Percentiles rank a stretch among this genome's conserved stretches.
These are phyloP conservation scores for Linanthus parryae DNA, from an alignment of 148 eudicot species.

Conservation along the genomic window DNA sequence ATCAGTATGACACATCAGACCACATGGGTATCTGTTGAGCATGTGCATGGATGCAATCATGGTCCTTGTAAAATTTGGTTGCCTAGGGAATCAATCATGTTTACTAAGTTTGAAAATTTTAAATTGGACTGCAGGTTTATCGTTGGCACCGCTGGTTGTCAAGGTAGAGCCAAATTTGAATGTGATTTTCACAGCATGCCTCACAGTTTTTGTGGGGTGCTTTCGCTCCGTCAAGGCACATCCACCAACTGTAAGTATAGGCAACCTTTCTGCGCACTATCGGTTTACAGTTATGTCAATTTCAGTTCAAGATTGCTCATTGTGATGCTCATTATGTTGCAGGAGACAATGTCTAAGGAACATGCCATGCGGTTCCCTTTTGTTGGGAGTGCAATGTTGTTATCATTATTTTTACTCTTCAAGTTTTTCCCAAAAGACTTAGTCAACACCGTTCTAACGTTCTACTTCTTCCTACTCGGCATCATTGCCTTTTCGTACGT, in stretches of 20 bases:
- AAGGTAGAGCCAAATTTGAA: constrained; percentile 89
- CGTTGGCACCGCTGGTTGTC: constrained; percentile 81
- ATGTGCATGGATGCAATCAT: no score
- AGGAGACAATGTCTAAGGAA: constrained; percentile 98
- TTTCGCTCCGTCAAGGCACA: constrained; percentile 94
- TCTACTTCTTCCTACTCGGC: constrained; percentile 91
- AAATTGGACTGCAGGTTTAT: constrained; percentile 56
- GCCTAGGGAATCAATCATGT: neutral
- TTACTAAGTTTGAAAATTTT: constrained; percentile 1
- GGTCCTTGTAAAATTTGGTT: neutral
- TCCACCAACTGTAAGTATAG: constrained; percentile 81
- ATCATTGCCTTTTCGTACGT: constrained; percentile 91
- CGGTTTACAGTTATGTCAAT: no score
- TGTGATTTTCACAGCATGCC: constrained; percentile 91
- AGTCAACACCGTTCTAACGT: constrained; percentile 89
- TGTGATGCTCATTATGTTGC: constrained; percentile 19
- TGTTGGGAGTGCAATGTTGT: constrained; percentile 94
- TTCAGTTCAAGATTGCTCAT: neutral
- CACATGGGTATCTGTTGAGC: neutral
- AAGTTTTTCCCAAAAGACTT: constrained; percentile 92
- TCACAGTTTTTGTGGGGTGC: constrained; percentile 88
- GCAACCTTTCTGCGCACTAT: no score
- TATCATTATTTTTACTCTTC: constrained; percentile 88
- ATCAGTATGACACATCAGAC: neutral
- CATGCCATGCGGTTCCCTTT: constrained; percentile 98